Conservation (phyloP, 495 filamentous ascomycete species). For the Pseudomonodictys pantanalensis region DNA sequence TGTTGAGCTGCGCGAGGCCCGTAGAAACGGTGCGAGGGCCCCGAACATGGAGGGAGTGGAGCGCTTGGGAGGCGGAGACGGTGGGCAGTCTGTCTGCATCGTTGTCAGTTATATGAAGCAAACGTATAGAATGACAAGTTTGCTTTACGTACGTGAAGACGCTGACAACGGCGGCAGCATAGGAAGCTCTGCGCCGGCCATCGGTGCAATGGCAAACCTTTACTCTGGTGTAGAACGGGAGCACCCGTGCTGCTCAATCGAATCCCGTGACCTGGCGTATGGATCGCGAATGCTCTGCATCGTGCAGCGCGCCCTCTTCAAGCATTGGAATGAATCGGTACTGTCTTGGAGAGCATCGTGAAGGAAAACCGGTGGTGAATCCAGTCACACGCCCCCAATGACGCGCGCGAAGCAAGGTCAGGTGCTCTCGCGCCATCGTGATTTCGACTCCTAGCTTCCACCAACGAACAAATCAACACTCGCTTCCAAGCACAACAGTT, state of each 20-base stretch:
- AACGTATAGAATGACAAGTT: background rate
- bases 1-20: slow-evolving; percentile 57
- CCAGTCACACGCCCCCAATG: background rate
- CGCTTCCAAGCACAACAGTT: too few species aligned
- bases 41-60: slow-evolving; percentile 58
- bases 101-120: slow-evolving; percentile 12
- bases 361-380: background rate
- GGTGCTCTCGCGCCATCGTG: slow-evolving; percentile 1
- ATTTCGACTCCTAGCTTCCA: background rate
- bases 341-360: background rate
- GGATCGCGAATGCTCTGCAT: background rate
- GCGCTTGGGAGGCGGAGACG: slow-evolving; percentile 79
- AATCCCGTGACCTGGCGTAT: slow-evolving; percentile 19
- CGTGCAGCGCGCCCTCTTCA: background rate
- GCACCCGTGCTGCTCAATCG: background rate
- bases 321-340: background rate
- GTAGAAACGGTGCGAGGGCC: slow-evolving; percentile 60
- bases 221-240: background rate
- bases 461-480: background rate
- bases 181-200: slow-evolving; percentile 38
- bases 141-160: slow-evolving; percentile 32
- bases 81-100: slow-evolving; percentile 73
- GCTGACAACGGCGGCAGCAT: slow-evolving; percentile 32
- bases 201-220: background rate
- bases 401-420: background rate